Evolutionary conservation across 805 yeast genomes (phyloP).

Genomic region (Saccharomycopsis schoenii): DNA sequence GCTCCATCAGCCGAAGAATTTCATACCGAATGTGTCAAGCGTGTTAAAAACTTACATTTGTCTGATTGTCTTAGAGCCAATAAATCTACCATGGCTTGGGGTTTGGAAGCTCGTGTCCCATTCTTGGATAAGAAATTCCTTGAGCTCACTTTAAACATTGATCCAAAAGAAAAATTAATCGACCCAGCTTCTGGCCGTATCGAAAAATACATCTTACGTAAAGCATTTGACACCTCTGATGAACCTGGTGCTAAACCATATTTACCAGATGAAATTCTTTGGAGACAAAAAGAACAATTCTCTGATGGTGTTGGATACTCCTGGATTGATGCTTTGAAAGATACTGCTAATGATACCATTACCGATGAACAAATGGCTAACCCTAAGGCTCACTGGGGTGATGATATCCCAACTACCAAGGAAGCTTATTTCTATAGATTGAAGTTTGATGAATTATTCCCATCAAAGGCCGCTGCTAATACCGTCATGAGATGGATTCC

Average conservation of each 20-base stretch:
- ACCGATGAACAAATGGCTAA: constrained; percentile 82
- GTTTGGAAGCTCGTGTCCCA: constrained; percentile 98
- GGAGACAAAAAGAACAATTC: constrained; percentile 99
- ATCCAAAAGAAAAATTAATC: constrained; percentile 87
- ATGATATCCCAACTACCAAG: constrained; percentile 89
- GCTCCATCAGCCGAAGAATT: constrained; percentile 91
- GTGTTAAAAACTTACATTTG: constrained; percentile 94
- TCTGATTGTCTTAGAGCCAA: constrained; percentile 98
- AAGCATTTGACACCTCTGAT: constrained; percentile 91
- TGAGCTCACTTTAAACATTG: constrained; percentile 87
- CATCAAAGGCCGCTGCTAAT: constrained; percentile 81
- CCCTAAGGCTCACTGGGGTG: constrained; percentile 96
- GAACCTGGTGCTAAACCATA: constrained; percentile 73
- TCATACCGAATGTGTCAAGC: constrained; percentile 90
- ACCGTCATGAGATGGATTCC: constrained; percentile 99
- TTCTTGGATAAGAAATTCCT: constrained; percentile 92
- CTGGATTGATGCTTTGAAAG: constrained; percentile 98
- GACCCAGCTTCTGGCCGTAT: constrained; percentile 60
- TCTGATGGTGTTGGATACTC: constrained; percentile 99
- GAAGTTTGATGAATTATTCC: constrained; percentile 90
- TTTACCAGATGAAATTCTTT: constrained; percentile 90
- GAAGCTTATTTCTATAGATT: constrained; percentile 99
- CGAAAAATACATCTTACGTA: constrained; percentile 93
- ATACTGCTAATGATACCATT: constrained; percentile 78
- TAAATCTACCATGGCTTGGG: constrained; percentile 99